Percentiles rank a stretch among this genome's conserved stretches.
Conservation (phyloP, 306 rosid species). For the Dalbergia cochinchinensis region DNA sequence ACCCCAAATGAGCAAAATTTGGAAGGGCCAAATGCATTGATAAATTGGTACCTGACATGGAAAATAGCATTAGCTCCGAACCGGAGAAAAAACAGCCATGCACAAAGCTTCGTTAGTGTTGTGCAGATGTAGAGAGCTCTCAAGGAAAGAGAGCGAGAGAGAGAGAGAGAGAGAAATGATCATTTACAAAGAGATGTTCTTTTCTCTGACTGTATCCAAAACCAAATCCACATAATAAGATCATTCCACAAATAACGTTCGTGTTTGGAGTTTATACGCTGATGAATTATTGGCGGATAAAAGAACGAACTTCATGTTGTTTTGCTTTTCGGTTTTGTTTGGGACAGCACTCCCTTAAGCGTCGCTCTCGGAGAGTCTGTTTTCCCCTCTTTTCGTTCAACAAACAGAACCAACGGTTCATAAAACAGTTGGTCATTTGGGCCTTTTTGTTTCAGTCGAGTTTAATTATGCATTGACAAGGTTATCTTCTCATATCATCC, state of each 20-base stretch:
- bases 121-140: slow-evolving; percentile 48
- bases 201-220: background rate
- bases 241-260: slow-evolving; percentile 9
- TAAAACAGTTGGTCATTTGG: no score
- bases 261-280: slow-evolving; percentile 21
- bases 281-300: slow-evolving; percentile 34
- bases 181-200: background rate
- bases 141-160: slow-evolving; percentile 19
- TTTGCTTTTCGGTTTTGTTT: background rate
- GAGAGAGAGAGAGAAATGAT: slow-evolving; percentile 21
- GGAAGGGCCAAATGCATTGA: background rate
- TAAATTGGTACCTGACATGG: slow-evolving; percentile 39
- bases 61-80: slow-evolving; percentile 54
- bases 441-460: no score
- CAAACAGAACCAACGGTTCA: no score
- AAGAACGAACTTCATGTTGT: background rate
- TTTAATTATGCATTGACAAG: no score
- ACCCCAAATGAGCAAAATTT: no score
- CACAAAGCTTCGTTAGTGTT: slow-evolving; percentile 61
- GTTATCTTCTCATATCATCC: no score
- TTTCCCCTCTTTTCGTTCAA: background rate
- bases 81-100: slow-evolving; percentile 66
- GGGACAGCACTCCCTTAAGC: slow-evolving; percentile 35
- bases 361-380: slow-evolving; percentile 42
- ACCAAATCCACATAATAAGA: slow-evolving; percentile 13